Evolutionary conservation across 345 rosid species (phyloP), one percentile per base, ranked within the genome.

Genomic region (Diplotaxis tenuifolia): DNA sequence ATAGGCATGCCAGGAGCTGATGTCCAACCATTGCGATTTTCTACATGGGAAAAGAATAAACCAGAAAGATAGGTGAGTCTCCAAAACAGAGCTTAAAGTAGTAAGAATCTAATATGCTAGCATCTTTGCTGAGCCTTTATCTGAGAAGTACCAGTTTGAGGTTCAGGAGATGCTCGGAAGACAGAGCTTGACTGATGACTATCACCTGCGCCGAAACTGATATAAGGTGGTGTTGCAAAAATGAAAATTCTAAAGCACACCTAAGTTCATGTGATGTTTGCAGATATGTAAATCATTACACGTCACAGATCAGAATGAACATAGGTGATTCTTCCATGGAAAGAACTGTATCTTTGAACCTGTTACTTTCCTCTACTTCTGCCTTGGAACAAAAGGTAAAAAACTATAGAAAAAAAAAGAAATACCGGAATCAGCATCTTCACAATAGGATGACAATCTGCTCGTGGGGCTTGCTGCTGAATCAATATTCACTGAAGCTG

Each of bases 401-500:
- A 10, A 62, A 29, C 27, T 42, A 38, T 67, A 40, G 42, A 62
- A 38, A 21, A 20, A 62, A 38, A 21, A 20, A 67, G 55, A 72
- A 72, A 22, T 82, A 93, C 98, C 98, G 54, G 98, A 85, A 82
- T 93, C 96, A 76, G 85, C 89, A 79, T 93, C 96, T 88, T 91
- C 96, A 80, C 84, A 87, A 62, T 81, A 63, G 50, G 91, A 85
- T 23, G 96, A 76, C 77, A 93, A 78, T 50, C 88, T 81, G 77
- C 91, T 88, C 50, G 90, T 88, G 76, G 98, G 95, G 82, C 93
- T 85, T 62, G 93, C 66, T 68, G 64, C 65, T 25, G 93, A 90
- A 79, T 88, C 93, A 9, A 88, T 82, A 82, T 79, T 81, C 72
- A 81, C 87, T 15, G 95, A 88, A 45, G 86, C 57, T 34, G 87